phyloP scores from a whole-genome alignment of 352 stramenopile genomes.

The Phytophthora cajani region DNA sequence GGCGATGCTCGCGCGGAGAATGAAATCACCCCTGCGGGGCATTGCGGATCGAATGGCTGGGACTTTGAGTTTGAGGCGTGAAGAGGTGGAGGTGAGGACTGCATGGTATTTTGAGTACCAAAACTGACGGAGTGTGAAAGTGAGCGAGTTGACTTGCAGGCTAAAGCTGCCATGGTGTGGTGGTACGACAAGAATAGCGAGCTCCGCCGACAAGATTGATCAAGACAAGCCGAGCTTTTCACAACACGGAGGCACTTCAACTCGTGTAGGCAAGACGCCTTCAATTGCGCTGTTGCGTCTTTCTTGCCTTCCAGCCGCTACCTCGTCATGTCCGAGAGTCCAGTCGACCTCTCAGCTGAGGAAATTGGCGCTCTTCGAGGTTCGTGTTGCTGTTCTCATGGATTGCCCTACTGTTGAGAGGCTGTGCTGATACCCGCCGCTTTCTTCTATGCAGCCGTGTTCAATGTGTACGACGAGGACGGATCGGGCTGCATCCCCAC shows the following conservation, averaged over 20 bases:
- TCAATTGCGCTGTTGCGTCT: slow-evolving; percentile 8
- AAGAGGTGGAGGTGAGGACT: neutral
- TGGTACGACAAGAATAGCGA: slow-evolving; percentile 33
- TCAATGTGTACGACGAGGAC: slow-evolving; percentile 79
- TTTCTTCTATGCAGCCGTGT: slow-evolving; percentile 58
- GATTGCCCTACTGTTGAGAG: neutral
- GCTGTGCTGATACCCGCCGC: slow-evolving; percentile 3
- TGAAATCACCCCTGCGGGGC: slow-evolving; percentile 18
- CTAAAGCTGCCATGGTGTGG: neutral
- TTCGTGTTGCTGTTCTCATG: slow-evolving; percentile 19
- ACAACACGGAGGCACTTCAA: neutral
- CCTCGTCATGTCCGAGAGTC: slow-evolving; percentile 36
- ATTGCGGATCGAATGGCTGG: slow-evolving; percentile 10
- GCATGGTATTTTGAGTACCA: slow-evolving; percentile 29
- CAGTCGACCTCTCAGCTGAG: slow-evolving; percentile 67
- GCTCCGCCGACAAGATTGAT: slow-evolving; percentile 9
- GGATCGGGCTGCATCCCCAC: slow-evolving; percentile 65
- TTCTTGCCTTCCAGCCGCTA: slow-evolving; percentile 18
- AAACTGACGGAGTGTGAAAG: slow-evolving; percentile 19
- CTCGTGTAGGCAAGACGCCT: neutral
- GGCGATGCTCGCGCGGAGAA: slow-evolving; percentile 13
- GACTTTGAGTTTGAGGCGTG: slow-evolving; percentile 23
- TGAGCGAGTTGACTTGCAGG: neutral
- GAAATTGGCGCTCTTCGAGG: slow-evolving; percentile 75
- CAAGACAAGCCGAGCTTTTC: slow-evolving; percentile 2